Percentiles rank a stretch among this genome's conserved stretches.
These are phyloP conservation scores for Malassezia furfur DNA, from an alignment of 1,284 basidiomycete species.

Conservation along the genomic window DNA sequence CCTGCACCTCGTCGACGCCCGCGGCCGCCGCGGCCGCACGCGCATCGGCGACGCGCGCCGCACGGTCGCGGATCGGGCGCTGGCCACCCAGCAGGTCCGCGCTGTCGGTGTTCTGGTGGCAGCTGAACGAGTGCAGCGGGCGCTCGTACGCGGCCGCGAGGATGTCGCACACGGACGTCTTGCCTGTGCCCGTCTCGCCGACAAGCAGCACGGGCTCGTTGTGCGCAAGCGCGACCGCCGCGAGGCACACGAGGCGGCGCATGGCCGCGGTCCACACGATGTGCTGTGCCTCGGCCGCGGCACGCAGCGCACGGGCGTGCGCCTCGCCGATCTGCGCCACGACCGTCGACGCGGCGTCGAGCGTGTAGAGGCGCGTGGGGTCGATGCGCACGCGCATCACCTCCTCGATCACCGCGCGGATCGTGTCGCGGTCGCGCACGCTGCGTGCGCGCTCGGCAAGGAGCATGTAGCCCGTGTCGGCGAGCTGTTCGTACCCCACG, in stretches of 20 bases:
- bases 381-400: slow-evolving; percentile 82
- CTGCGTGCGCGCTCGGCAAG: slow-evolving; percentile 81
- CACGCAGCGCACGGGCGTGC: slow-evolving; percentile 18
- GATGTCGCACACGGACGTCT: slow-evolving; percentile 91
- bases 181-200: slow-evolving; percentile 93
- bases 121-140: slow-evolving; percentile 70
- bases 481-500: slow-evolving; percentile 81
- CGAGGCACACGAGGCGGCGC: slow-evolving; percentile 76
- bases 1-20: slow-evolving; percentile 1
- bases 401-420: slow-evolving; percentile 83
- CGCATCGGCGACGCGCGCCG: slow-evolving; percentile 17
- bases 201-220: slow-evolving; percentile 96
- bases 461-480: slow-evolving; percentile 95
- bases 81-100: slow-evolving; percentile 91
- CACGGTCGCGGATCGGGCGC: slow-evolving; percentile 78
- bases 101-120: slow-evolving; percentile 99
- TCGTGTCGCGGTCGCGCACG: slow-evolving; percentile 73
- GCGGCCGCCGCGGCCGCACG: not conserved
- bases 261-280: slow-evolving; percentile 88
- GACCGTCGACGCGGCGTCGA: slow-evolving; percentile 45
- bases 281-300: slow-evolving; percentile 50
- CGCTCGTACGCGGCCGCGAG: slow-evolving; percentile 63
- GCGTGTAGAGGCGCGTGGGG: slow-evolving; percentile 53
- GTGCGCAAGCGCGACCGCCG: slow-evolving; percentile 71
- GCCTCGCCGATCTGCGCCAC: slow-evolving; percentile 25